Conservation (phyloP, 352 stramenopile species). For the Albugo laibachii region DNA sequence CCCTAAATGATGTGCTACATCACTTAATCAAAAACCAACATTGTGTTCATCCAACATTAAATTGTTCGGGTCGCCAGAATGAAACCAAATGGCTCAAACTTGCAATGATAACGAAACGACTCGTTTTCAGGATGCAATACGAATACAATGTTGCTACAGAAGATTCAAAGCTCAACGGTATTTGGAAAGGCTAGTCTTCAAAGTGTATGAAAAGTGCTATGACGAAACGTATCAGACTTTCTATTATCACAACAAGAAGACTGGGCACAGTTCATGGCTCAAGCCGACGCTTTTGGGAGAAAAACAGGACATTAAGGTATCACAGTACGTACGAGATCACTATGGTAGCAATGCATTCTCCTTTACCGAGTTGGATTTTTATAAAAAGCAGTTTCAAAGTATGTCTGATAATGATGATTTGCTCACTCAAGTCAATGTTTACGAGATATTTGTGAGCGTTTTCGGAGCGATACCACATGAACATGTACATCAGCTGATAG, state of each 20-base stretch:
- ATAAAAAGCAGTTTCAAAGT: background rate
- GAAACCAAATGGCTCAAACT: no score
- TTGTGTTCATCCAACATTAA: no score
- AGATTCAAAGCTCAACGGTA: constrained; percentile 14
- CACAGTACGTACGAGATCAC: background rate
- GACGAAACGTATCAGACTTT: constrained; percentile 34
- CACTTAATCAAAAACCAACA: no score
- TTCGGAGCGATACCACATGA: constrained; percentile 8
- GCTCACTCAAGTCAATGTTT: background rate
- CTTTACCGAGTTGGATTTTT: constrained; percentile 6
- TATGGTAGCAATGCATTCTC: no score
- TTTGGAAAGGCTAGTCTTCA: constrained; percentile 22
- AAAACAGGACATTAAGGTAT: constrained; percentile 25
- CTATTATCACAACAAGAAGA: constrained; percentile 58
- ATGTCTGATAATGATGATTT: constrained; percentile 1
- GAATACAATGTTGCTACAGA: no score
- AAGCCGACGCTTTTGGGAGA: constrained; percentile 31
- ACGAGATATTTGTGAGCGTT: background rate
- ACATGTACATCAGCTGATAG: constrained; percentile 4
- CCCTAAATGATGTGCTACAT: no score
- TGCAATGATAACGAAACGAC: no score
- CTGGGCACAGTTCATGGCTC: constrained; percentile 50
- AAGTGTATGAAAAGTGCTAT: constrained; percentile 52
- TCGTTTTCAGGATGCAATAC: no score
- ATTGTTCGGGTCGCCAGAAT: no score